Base-by-base conservation (phyloP, 495 filamentous ascomycete genomes). In the Parmelia sp. region DNA sequence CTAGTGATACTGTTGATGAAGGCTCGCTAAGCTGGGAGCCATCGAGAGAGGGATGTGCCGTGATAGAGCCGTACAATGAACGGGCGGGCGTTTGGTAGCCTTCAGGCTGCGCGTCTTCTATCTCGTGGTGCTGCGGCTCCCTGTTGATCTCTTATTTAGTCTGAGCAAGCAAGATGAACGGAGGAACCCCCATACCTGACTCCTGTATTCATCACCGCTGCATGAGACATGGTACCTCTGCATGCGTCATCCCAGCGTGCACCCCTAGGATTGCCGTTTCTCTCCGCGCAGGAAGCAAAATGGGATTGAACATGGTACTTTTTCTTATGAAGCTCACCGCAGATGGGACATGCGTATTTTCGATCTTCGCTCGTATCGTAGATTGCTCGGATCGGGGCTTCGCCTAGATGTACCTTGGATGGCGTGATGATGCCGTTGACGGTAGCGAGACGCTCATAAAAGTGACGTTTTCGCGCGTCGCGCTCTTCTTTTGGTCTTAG, bases 221-320 rank as follows among this genome's bases (percentile, higher is more conserved):
- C 3, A 27, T 7, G 23, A 51, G n/a, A 15, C 4, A 0, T 4
- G 3, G 23, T 1, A n/a, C n/a, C n/a, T n/a, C 25, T 12, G 1
- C 47, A 51, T 51, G 47, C 25, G n/a, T n/a, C n/a, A 51, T 51
- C 47, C 47, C 47, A 51, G 11, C 47, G 47, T 27, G 47, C 47
- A 6, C 47, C 49, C 5, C 11, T 53, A 6, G 49, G 49, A 31
- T 53, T 53, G 49, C 49, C 49, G 19, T 53, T 29, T 3, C 1
- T 29, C 25, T 53, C 49, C 49, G 31, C 49, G 27, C 49, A 53
- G 1, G 0, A 0, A 15, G 27, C 12, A 8, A 53, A 53, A 19
- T 53, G 49, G 27, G 49, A 53, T 27, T 53, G 49, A 4, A 53
- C 49, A 31, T 53, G 49, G 14, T 53, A 7, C 5, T 8, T 31